These are phyloP conservation scores for Halophytophthora polymorphica DNA, from an alignment of 352 stramenopile species.

Conservation along the genomic window DNA sequence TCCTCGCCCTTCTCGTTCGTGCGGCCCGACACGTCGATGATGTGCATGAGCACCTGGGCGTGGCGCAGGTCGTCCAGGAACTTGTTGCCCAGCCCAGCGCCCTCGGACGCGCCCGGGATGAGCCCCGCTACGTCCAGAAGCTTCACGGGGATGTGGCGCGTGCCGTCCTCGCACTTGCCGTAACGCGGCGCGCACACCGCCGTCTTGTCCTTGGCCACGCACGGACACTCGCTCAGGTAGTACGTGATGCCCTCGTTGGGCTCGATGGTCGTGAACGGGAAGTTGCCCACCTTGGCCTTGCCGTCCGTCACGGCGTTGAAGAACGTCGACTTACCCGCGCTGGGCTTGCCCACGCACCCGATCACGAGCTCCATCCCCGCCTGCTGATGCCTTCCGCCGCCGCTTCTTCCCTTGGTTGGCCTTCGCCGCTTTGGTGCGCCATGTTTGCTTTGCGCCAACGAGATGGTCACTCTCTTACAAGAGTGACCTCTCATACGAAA, in stretches of 20 bases:
- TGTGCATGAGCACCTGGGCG: slow-evolving; percentile 88
- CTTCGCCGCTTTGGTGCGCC: too few species aligned
- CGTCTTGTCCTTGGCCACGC: slow-evolving; percentile 55
- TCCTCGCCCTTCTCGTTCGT: slow-evolving; percentile 90
- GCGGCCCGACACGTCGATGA: slow-evolving; percentile 85
- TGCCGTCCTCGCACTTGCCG: slow-evolving; percentile 71
- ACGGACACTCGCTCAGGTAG: slow-evolving; percentile 85
- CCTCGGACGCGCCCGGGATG: slow-evolving; percentile 84
- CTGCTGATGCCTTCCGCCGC: background rate
- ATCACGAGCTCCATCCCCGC: slow-evolving; percentile 78
- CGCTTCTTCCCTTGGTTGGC: too few species aligned
- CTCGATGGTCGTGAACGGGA: slow-evolving; percentile 89
- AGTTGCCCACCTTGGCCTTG: slow-evolving; percentile 86
- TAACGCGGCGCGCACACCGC: slow-evolving; percentile 68
- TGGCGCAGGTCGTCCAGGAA: slow-evolving; percentile 94
- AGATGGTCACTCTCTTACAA: too few species aligned
- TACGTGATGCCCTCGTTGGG: slow-evolving; percentile 89
- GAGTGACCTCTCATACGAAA: too few species aligned
- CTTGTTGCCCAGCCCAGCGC: slow-evolving; percentile 97
- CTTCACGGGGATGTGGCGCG: slow-evolving; percentile 81
- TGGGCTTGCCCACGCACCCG: slow-evolving; percentile 88
- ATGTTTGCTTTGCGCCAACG: too few species aligned
- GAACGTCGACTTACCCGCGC: slow-evolving; percentile 87
- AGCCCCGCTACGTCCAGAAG: slow-evolving; percentile 80
- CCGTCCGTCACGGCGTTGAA: slow-evolving; percentile 90